Base-by-base conservation (phyloP, 176 grass and related monocot species). In the Ampelocalamus luodianensis region DNA sequence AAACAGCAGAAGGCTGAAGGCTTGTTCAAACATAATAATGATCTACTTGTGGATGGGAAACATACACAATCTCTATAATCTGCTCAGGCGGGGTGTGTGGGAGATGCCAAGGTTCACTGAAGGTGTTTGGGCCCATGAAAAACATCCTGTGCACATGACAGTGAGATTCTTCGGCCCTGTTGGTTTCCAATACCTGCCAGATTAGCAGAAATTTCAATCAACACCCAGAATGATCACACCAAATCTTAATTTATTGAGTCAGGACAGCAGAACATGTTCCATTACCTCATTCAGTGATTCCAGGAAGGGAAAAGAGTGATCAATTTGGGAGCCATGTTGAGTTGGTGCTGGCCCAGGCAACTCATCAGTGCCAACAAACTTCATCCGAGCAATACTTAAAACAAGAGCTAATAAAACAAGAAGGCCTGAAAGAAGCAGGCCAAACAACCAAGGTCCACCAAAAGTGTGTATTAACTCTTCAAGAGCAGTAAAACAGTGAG, bases 51-150 rank as follows among this genome's bases (percentile, higher is more conserved):
- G n/a, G 16, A 68, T n/a, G 78, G 38, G 68, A 6, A 62, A 85
- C 91, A 68, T 93, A 98, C 89, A 98, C 96, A 65, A 98, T 98
- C 81, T 98, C 96, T 46, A 83, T 77, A 87, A 98, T 93, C 68
- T 98, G 93, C 69, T 98, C 89, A 69, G 96, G 93, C 1, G 89
- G 93, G 44, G 74, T 85, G 69, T 95, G 91, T 3, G 96, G 93
- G 32, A 98, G 91, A 90, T 95, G 93, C 96, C 96, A 98, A 59
- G 96, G 93, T 79, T 98, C 93, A 64, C 91, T 92, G 82, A 95
- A 98, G 78, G 93, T 93, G 83, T 98, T 98, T 49, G 96, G 96
- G 29, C 96, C 96, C 93, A 95, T 95, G 81, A 98, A 98, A 76
- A 87, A 93, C 88, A 98, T 93, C 78, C 96, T 91, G 68, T 98